Evolutionary conservation across 495 filamentous ascomycete species (phyloP), one percentile per base, ranked within the genome.

Genomic region (Penicillium mononematosum): DNA sequence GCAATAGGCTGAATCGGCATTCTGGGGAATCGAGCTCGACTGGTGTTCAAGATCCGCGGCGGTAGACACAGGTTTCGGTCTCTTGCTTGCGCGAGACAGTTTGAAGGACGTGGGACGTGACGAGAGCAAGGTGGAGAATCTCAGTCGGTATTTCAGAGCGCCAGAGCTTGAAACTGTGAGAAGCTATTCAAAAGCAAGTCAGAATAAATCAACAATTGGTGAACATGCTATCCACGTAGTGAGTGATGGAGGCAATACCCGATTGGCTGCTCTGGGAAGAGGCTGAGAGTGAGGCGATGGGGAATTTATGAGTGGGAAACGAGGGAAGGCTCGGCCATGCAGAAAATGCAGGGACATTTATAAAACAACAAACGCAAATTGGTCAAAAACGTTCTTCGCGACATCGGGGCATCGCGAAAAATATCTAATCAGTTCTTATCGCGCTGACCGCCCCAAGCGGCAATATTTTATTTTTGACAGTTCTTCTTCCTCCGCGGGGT

Each of bases 371-470:
- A 29, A 46, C 11, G 16, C 29, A 39, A 39, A 29, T 32, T 47
- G 19, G 42, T 8, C 20, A 38, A n/a, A 45, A 44, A 20, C 48
- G 45, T 52, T 39, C 58, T 38, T 51, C 19, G 38, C 25, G 32
- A 50, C 39, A 55, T 59, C 41, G 38, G 27, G 43, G 29, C 6
- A 56, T 55, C 53, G 32, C 53, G 47, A 64, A 65, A 63, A 60
- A 53, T 57, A 46, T 55, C 68, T 63, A 60, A 58, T 69, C 67
- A 59, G 53, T 46, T 48, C 45, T 69, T 69, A 69, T 69, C 64
- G 50, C 12, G 0, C 20, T 63, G 53, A 66, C 62, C 65, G 65
- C 65, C 62, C 19, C 9, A 14, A 1, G 3, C 39, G 64, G 65
- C 65, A 66, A 58, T 68, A 68, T 55, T 64, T 66, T 58, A 32